Evolutionary conservation across 2,329 filamentous ascomycete genomes (phyloP), one percentile per base, ranked within the genome.

Genomic region (Penicillium corylophilum): DNA sequence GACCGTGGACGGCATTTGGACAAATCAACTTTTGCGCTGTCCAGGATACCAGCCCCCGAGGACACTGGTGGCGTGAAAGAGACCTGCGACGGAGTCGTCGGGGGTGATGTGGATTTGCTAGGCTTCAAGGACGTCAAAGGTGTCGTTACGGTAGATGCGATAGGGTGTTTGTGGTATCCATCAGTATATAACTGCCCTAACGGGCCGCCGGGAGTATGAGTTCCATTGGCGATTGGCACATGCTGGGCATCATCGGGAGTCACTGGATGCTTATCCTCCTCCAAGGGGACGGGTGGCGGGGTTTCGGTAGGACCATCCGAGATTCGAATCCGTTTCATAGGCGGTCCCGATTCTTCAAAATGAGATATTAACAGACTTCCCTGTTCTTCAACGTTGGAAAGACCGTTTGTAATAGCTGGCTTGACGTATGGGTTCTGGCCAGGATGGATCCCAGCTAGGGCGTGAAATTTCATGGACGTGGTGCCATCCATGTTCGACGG

Each of bases 1-100:
- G 90, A 89, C 63, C 85, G 90, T 12, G 90, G 87, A 36, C 82
- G 82, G 53, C 88, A 82, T 62, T 85, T 82, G 35, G 66, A 57
- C 43, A 68, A 63, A 28, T 71, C 64, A 28, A 65, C 57, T 26
- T 56, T 59, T 35, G 59, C 61, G 38, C 61, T 64, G 18, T 67
- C 65, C n/a, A 62, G 29, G 4, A 54, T 51, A 50, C 54, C 64
- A 23, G 59, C 39, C 2, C 59, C 57, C 15, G 61, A 31, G 3
- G 56, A 24, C 12, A 54, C 40, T 12, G 64, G 46, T 7, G 61
- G 52, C 2, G 50, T 55, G 20, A 54, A 53, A 15, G 46, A n/a
- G 26, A 49, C 38, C 18, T 62, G 60, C 13, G 50, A 22, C 5
- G 59, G 48, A 8, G 56, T 52, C 3, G 61, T 59, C 6, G 61